Conservation (phyloP, 2,329 filamentous ascomycete species). For the Colletotrichum trifolii region DNA sequence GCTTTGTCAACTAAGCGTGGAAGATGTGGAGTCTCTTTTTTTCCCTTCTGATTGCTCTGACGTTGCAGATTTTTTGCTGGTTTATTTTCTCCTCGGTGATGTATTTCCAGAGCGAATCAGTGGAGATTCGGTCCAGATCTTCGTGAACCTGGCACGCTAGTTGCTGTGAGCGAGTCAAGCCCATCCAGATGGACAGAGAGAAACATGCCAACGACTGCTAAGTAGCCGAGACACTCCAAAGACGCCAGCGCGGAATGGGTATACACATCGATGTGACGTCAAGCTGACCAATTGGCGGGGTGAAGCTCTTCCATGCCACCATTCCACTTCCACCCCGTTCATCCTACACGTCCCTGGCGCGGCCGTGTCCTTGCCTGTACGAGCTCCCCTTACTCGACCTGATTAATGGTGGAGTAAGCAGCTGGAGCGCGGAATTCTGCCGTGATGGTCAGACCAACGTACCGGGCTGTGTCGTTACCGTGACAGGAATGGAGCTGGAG, state of each 20-base stretch:
- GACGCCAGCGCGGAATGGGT: background rate
- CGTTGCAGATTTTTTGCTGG: conserved; percentile 28
- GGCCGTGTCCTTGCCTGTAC: background rate
- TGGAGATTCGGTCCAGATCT: background rate
- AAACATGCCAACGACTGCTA: conserved; percentile 10
- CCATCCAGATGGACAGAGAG: background rate
- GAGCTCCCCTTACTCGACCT: background rate
- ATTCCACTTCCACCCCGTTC: background rate
- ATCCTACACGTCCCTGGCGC: background rate
- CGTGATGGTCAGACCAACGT: conserved; percentile 16
- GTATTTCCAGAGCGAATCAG: background rate
- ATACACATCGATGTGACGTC: conserved; percentile 26
- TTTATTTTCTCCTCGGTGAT: background rate
- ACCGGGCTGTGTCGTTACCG: too few species aligned
- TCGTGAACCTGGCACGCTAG: too few species aligned
- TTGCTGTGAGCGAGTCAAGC: conserved; percentile 25
- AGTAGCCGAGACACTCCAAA: background rate
- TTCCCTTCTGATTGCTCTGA: background rate
- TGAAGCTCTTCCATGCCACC: conserved; percentile 8
- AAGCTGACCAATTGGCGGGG: conserved; percentile 30
- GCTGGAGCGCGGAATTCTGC: conserved; percentile 13
- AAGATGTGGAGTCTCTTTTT: background rate
- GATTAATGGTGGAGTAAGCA: conserved; percentile 24
- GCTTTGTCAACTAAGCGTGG: conserved; percentile 29
- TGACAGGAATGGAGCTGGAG: background rate